Evolutionary conservation across 2,329 filamentous ascomycete species (phyloP).

Genomic region (Colletotrichum incanum): DNA sequence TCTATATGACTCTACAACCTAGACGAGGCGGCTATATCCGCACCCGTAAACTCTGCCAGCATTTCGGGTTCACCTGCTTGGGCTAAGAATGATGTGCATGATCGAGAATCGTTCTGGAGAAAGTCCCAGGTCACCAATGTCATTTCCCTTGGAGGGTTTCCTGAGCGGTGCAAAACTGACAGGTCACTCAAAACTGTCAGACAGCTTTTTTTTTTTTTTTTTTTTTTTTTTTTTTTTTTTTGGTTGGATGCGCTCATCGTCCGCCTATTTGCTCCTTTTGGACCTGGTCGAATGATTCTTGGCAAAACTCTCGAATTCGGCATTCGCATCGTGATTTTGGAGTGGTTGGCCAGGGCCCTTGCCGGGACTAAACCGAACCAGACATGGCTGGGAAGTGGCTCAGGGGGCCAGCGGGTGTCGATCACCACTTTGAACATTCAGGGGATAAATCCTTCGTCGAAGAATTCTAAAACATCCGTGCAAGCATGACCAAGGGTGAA

Average conservation of each 20-base stretch:
- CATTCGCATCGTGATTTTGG: neutral
- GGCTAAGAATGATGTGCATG: neutral
- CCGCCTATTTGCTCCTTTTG: neutral
- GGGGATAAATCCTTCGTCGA: neutral
- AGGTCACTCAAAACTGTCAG: conserved; percentile 2
- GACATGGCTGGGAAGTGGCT: neutral
- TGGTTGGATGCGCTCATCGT: neutral
- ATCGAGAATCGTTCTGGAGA: neutral
- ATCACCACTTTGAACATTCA: conserved; percentile 4
- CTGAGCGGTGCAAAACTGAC: conserved; percentile 1
- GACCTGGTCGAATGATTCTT: neutral
- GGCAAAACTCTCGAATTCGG: neutral
- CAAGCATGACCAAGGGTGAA: neutral
- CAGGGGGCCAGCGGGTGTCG: neutral
- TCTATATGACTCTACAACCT: neutral
- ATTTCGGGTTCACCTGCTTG: neutral
- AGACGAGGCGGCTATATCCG: neutral
- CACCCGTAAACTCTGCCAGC: neutral
- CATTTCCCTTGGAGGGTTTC: neutral
- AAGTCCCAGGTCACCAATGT: neutral
- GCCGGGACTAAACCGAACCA: neutral
- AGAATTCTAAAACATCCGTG: neutral
- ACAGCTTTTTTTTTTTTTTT: neutral
- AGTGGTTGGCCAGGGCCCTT: conserved; percentile 10
- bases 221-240: neutral